phyloP scores from a whole-genome alignment of 805 yeast genomes.

The Cyberlindnera misumaiensis region DNA sequence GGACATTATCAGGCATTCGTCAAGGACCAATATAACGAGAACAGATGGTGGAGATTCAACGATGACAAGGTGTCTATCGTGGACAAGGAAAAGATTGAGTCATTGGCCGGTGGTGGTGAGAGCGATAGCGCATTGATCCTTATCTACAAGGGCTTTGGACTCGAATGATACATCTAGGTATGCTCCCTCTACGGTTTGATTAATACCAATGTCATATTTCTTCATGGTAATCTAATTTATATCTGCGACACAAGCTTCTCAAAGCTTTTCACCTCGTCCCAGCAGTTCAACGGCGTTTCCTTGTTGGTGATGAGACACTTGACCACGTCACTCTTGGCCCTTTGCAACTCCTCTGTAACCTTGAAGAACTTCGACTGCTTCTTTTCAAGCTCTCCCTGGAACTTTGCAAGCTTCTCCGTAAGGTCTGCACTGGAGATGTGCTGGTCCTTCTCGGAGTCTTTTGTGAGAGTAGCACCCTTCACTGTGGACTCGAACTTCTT shows the following conservation, averaged over 20 bases:
- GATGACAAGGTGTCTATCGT: constrained; percentile 83
- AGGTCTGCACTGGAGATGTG: constrained; percentile 25
- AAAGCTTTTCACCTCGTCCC: constrained; percentile 72
- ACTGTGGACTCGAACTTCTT: constrained; percentile 45
- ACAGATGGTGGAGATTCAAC: constrained; percentile 90
- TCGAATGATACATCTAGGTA: constrained; percentile 25
- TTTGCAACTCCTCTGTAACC: constrained; percentile 34
- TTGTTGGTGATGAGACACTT: constrained; percentile 53
- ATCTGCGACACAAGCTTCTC: constrained; percentile 49
- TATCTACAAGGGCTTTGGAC: constrained; percentile 76
- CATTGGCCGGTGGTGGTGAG: constrained; percentile 95
- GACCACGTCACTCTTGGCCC: constrained; percentile 44
- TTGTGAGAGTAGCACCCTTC: constrained; percentile 32
- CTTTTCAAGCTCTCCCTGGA: constrained; percentile 30
- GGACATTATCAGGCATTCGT: constrained; percentile 96
- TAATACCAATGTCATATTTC: background rate
- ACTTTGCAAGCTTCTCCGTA: constrained; percentile 36
- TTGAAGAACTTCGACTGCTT: constrained; percentile 29
- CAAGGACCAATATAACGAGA: constrained; percentile 64
- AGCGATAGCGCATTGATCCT: constrained; percentile 90
- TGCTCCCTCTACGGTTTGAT: background rate
- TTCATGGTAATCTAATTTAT: constrained; percentile 23
- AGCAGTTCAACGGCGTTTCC: constrained; percentile 69
- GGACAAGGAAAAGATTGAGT: constrained; percentile 75
- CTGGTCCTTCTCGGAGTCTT: constrained; percentile 26